Base-by-base conservation (phyloP, 108 stramenopile genomes). In the Poteriospumella lacustris region DNA sequence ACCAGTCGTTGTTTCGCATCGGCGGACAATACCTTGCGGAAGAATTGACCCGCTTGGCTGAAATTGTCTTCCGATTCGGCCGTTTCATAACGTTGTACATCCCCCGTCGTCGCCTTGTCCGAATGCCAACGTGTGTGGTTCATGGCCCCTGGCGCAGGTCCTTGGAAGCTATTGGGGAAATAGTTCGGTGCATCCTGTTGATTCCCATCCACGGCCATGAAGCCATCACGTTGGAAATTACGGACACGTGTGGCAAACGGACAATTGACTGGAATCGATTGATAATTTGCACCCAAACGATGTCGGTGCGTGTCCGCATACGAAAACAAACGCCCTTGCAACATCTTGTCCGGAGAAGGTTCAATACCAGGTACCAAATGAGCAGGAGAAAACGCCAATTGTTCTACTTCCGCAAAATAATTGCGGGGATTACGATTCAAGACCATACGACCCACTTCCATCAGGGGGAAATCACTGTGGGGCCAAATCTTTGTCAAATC, bases 371-470 rank as follows among this genome's bases (percentile, higher is more conserved):
- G 89, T 39, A 90, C 70, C 84, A 90, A 83, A 86, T 90, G 87
- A 52, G 83, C 56, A 42, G 89, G 89, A 26, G 88, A 81, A 82
- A 89, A 90, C 34, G 89, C 89, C 59, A 88, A 47, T 67, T 90
- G 89, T 78, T 90, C 89, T 44, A 90, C 85, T 86, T 90, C 85
- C 1, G 88, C 88, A 75, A 88, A 89, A 86, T 90, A 90, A 75
- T 89, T 85, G 39, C 79, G 58, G 33, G 89, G 88, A 79, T 90
- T 90, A 42, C 88, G 76, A 83, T 90, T 89, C 42, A 90, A 84
- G 2, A 86, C 87, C 84, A 90, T 69, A 33, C 87, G 59, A 2
- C 89, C 89, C 26, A 90, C 87, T 56, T 77, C 76, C 5, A 77
- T 79, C 34, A 89, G 87, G 9, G 89, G 89, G 76, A 80, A 90